Conservation (phyloP, 192 early-diverging fungal genomes). For the Coemansia sp. region DNA sequence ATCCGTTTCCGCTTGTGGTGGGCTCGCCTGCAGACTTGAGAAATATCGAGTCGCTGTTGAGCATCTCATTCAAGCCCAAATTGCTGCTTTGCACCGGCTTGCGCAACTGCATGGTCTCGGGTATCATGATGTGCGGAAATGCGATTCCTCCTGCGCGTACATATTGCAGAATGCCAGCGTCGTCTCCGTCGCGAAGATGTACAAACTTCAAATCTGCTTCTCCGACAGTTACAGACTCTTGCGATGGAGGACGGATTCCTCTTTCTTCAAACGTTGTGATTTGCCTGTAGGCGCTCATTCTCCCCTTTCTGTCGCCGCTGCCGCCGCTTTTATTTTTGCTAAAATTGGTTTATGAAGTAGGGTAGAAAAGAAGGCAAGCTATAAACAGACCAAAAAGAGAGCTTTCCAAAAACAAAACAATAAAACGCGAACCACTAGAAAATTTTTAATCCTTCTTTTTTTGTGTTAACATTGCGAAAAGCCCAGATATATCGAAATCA, state of each 20-base stretch:
- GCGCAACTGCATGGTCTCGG: conserved; percentile 36
- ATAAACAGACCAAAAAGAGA: too few relatives aligned
- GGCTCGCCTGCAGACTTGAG: too few relatives aligned
- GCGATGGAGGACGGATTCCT: conserved; percentile 41
- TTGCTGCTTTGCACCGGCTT: conserved; percentile 2
- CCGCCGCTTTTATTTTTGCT: too few relatives aligned
- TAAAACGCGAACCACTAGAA: too few relatives aligned
- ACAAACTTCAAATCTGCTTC: conserved; percentile 47
- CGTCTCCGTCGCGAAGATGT: conserved; percentile 34
- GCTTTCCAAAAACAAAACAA: too few relatives aligned
- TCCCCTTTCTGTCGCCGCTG: not conserved
- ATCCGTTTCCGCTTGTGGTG: too few relatives aligned
- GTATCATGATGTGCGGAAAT: conserved; percentile 55
- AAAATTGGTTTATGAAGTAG: too few relatives aligned
- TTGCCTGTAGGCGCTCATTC: conserved; percentile 26
- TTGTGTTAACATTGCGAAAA: too few relatives aligned
- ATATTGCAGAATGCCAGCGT: conserved; percentile 38
- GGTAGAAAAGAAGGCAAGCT: too few relatives aligned
- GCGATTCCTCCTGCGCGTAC: conserved; percentile 44
- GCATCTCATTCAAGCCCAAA: not conserved
- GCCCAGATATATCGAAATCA: too few relatives aligned
- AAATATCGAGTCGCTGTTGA: not conserved
- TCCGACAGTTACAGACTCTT: conserved; percentile 43
- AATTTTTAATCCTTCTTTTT: too few relatives aligned
- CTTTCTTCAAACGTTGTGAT: conserved; percentile 33